These are phyloP conservation scores for Ophiostoma sp. DNA, from an alignment of 2,329 filamentous ascomycete genomes.

Conservation along the genomic window DNA sequence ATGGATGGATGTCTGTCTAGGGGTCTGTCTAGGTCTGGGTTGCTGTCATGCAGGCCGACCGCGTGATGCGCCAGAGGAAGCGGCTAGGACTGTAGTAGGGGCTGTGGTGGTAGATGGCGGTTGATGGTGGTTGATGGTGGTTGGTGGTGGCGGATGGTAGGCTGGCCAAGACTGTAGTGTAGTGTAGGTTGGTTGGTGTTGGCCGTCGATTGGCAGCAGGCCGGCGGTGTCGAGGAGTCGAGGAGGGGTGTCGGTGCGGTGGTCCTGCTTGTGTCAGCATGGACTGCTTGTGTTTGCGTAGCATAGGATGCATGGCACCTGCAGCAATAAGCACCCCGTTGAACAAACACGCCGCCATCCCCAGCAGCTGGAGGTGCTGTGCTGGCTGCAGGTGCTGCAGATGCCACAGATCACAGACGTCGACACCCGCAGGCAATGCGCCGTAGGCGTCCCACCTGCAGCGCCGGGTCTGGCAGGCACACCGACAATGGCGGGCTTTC, in stretches of 20 bases:
- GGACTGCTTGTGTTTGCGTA: neutral
- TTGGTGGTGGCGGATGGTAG: neutral
- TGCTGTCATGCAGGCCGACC: constrained; percentile 1
- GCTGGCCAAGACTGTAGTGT: constrained; percentile 6
- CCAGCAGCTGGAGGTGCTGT: neutral
- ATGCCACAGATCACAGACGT: neutral
- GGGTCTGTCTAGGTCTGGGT: neutral
- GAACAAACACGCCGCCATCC: neutral
- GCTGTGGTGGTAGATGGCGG: neutral
- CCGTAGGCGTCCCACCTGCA: neutral
- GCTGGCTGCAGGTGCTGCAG: neutral
- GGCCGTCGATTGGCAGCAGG: neutral
- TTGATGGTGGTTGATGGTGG: neutral
- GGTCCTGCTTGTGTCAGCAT: neutral
- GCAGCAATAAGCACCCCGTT: neutral
- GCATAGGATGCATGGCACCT: neutral
- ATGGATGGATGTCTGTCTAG: neutral
- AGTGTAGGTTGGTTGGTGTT: neutral
- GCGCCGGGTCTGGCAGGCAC: neutral
- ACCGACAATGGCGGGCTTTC: too few species aligned
- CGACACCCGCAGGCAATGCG: neutral
- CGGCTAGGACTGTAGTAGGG: neutral
- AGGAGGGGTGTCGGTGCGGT: constrained; percentile 4
- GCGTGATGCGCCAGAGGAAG: neutral
- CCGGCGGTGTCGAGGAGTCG: constrained; percentile 1